Conservation (phyloP, 768 basidiomycete genomes). For the Tricholoma sp. region DNA sequence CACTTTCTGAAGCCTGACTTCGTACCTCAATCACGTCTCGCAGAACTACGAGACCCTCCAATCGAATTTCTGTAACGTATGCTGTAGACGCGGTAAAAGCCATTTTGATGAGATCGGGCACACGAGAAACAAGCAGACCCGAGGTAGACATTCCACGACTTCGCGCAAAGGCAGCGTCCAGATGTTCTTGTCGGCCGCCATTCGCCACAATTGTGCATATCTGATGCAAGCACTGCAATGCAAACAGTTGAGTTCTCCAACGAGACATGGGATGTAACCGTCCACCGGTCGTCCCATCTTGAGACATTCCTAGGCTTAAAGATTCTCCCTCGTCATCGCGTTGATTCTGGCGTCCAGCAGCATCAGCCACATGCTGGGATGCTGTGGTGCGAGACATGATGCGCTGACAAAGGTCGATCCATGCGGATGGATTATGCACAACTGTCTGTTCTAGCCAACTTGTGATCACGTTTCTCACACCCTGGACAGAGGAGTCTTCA, state of each 20-base stretch:
- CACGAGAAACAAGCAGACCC: slow-evolving; percentile 73
- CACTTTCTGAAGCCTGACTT: neutral
- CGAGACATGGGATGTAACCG: slow-evolving; percentile 60
- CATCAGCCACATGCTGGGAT: slow-evolving; percentile 67
- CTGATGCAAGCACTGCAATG: slow-evolving; percentile 85
- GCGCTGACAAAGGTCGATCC: slow-evolving; percentile 96
- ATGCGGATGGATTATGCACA: slow-evolving; percentile 87
- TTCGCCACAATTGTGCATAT: slow-evolving; percentile 74
- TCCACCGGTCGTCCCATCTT: slow-evolving; percentile 33
- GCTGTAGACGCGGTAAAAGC: slow-evolving; percentile 97
- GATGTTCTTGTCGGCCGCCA: slow-evolving; percentile 76
- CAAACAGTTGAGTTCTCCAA: slow-evolving; percentile 96
- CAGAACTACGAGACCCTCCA: slow-evolving; percentile 86
- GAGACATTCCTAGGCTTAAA: slow-evolving; percentile 56
- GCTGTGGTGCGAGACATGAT: slow-evolving; percentile 96
- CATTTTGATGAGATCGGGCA: slow-evolving; percentile 94
- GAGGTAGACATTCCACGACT: slow-evolving; percentile 49
- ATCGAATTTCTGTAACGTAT: slow-evolving; percentile 90
- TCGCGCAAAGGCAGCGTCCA: slow-evolving; percentile 71
- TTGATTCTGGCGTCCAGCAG: slow-evolving; percentile 45
- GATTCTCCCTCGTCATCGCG: slow-evolving; percentile 95
- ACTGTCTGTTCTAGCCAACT: slow-evolving; percentile 97
- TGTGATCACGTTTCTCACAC: slow-evolving; percentile 87
- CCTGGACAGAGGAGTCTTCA: slow-evolving; percentile 89
- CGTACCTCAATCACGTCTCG: slow-evolving; percentile 87